phyloP scores from a whole-genome alignment of 2,329 filamentous ascomycete genomes.

The Clonostachys chloroleuca region DNA sequence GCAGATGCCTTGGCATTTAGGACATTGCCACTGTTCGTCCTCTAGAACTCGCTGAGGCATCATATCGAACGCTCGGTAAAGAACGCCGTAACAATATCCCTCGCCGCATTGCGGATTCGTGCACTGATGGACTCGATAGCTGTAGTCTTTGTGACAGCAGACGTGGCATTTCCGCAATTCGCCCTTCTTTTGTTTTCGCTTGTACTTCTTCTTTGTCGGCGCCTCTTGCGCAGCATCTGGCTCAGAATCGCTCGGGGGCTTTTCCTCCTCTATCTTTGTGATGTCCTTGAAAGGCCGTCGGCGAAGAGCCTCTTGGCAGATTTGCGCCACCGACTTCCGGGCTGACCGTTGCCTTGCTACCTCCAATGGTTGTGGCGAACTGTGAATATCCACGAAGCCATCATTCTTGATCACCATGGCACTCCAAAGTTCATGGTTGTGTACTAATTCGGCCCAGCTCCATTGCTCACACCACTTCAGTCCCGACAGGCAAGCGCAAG shows the following conservation, averaged over 20 bases:
- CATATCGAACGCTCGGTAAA: slow-evolving; percentile 88
- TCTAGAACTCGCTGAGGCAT: slow-evolving; percentile 82
- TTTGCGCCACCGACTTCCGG: slow-evolving; percentile 80
- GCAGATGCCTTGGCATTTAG: slow-evolving; percentile 80
- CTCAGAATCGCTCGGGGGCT: slow-evolving; percentile 42
- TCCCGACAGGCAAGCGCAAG: slow-evolving; percentile 81
- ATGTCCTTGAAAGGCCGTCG: slow-evolving; percentile 80
- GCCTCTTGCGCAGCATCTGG: slow-evolving; percentile 62
- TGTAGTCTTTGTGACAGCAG: slow-evolving; percentile 74
- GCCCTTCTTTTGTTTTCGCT: slow-evolving; percentile 47
- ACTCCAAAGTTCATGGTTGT: slow-evolving; percentile 81
- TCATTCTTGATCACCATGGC: slow-evolving; percentile 71
- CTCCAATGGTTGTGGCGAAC: slow-evolving; percentile 66
- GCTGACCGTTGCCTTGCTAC: slow-evolving; percentile 62
- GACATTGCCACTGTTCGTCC: slow-evolving; percentile 80
- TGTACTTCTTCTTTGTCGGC: slow-evolving; percentile 56
- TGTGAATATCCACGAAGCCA: slow-evolving; percentile 58
- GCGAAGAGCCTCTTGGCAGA: slow-evolving; percentile 88
- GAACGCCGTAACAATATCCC: slow-evolving; percentile 86
- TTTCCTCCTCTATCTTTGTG: slow-evolving; percentile 51
- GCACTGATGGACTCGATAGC: slow-evolving; percentile 82
- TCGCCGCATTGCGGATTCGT: slow-evolving; percentile 63
- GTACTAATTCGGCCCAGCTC: slow-evolving; percentile 71
- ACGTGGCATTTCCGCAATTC: slow-evolving; percentile 69
- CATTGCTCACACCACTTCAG: slow-evolving; percentile 93